Base-by-base conservation (phyloP, 345 rosid genomes). In the Melaleuca alternifolia region DNA sequence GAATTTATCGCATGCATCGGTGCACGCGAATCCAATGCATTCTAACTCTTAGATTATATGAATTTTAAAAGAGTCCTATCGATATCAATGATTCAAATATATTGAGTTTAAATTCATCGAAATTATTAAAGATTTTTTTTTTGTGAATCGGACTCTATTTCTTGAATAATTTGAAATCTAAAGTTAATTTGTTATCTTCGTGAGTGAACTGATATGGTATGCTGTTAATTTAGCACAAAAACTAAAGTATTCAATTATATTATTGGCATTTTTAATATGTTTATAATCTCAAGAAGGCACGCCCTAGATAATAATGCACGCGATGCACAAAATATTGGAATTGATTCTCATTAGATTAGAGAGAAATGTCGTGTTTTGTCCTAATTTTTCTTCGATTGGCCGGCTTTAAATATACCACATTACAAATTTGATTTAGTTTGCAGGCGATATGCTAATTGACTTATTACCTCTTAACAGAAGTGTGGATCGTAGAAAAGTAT, bases 71-170 rank as follows among this genome's bases (percentile, higher is more conserved):
- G 16, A 2, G 18, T 11, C 33, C 3, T 28, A 23, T 33, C 10
- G n/a, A 59, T n/a, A n/a, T 12, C 15, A 12, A 59, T 11, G n/a
- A 33, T 59, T n/a, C 0, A 61, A 4, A 61, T 28, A 15, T 30
- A 61, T 6, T 61, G 37, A 10, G 15, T 7, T 28, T 20, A 61
- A 16, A 14, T 3, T 18, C 15, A 28, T 28, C 16, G 0, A 0
- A 61, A 6, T 61, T 30, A 61, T 28, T 61, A 13, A 28, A 28
- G 75, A 13, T 13, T 13, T 61, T n/a, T 61, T n/a, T 61, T 56
- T 3, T 7, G 14, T 61, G 0, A 0, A 61, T 2, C 10, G 7
- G 30, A 61, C 10, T 28, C 7, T 10, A 10, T 56, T 10, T 10
- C 24, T 2, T 10, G 2, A 23, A 54, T 9, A 5, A 54, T 23